These are phyloP conservation scores for Leccinum aurantiacum DNA, from an alignment of 768 basidiomycete genomes.

Conservation along the genomic window DNA sequence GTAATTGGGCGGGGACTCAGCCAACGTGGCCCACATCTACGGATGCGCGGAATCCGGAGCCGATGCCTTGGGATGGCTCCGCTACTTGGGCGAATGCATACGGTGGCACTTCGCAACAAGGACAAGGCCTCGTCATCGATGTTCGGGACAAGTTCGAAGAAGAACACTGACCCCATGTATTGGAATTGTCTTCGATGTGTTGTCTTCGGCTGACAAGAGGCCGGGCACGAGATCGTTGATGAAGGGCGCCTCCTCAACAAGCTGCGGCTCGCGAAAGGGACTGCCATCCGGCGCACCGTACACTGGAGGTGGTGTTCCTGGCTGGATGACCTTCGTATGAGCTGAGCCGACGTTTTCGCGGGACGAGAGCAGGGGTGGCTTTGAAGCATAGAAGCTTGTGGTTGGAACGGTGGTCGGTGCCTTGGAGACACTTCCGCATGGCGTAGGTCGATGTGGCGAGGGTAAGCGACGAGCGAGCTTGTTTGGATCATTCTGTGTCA, in stretches of 20 bases:
- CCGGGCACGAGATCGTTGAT: conserved; percentile 36
- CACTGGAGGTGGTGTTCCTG: conserved; percentile 28
- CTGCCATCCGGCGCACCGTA: conserved; percentile 25
- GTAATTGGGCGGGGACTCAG: conserved; percentile 18
- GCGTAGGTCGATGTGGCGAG: conserved; percentile 46
- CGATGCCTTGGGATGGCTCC: conserved; percentile 28
- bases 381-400: conserved; percentile 30
- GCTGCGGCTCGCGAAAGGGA: conserved; percentile 55
- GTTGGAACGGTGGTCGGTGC: conserved; percentile 27
- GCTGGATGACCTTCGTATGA: conserved; percentile 35
- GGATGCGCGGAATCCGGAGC: conserved; percentile 22
- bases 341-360: conserved; percentile 37
- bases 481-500: conserved; percentile 49
- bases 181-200: conserved; percentile 6
- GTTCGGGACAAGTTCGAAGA: conserved; percentile 63
- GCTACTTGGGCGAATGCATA: conserved; percentile 25
- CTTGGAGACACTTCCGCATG: conserved; percentile 32
- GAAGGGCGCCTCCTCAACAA: conserved; percentile 45
- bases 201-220: conserved; percentile 38
- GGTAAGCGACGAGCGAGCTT: conserved; percentile 34
- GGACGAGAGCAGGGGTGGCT: conserved; percentile 38
- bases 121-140: conserved; percentile 49
- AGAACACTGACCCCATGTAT: conserved; percentile 42
- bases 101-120: conserved; percentile 25
- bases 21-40: conserved; percentile 13